Evolutionary conservation across 192 early-diverging fungal genomes (phyloP), one percentile per base, ranked within the genome.

Genomic region (Podila epicladia): DNA sequence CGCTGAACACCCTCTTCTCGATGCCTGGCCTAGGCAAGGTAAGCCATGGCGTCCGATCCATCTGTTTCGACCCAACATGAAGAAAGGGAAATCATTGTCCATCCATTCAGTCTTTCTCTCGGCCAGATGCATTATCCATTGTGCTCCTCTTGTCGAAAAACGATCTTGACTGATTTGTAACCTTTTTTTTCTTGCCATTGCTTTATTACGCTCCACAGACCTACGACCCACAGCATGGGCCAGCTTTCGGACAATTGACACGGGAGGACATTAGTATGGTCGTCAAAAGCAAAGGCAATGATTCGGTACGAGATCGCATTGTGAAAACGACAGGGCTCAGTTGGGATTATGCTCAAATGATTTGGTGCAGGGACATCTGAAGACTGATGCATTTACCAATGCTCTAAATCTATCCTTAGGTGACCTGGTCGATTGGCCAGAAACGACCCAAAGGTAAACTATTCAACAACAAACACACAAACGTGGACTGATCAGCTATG

Each of bases 191-290:
- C n/a, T 55, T 53, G 6, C 6, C n/a, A 2, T 55, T 24, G 5
- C 20, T 62, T 35, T 51, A 7, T 38, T 58, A n/a, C 13, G 31
- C 0, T 63, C n/a, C 15, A 38, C 58, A 76, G 73, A 72, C 73
- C 61, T 75, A 75, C 74, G 69, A 72, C 70, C 82, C 72, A 53
- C 67, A 75, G 37, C 64, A 68, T 58, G 77, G 77, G 71, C 77
- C 77, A 58, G 77, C 77, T 64, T 89, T 87, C 73, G 87, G 87
- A 64, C 82, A 86, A 64, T 76, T 89, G 26, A 71, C 74, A 58
- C 73, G 87, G 55, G 85, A 89, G 57, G 87, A 85, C 57, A 89
- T 89, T 59, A 86, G 86, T 58, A 82, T 65, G 49, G 82, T 85
- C 50, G 67, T 89, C 70, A 79, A 49, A 22, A 74, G 74, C 59